Evolutionary conservation across 768 basidiomycete genomes (phyloP).

Genomic region (Terana coerulea): DNA sequence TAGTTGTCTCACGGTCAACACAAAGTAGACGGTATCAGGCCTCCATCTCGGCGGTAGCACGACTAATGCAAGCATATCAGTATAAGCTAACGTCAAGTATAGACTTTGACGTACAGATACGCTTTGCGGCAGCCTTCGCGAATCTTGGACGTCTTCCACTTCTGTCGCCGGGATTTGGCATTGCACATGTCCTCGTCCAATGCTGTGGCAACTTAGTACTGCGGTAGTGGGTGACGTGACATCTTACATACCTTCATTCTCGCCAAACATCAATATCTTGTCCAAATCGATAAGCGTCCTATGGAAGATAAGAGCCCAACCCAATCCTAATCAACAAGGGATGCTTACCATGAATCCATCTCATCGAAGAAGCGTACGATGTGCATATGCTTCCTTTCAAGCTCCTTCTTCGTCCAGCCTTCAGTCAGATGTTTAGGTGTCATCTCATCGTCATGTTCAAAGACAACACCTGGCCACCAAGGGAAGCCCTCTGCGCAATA

Average conservation of each 20-base stretch:
- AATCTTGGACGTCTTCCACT: constrained; percentile 52
- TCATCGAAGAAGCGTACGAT: constrained; percentile 83
- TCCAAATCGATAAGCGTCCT: constrained; percentile 64
- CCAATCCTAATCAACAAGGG: background rate
- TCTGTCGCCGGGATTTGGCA: constrained; percentile 46
- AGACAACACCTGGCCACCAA: constrained; percentile 86
- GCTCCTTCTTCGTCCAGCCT: constrained; percentile 28
- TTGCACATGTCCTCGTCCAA: constrained; percentile 64
- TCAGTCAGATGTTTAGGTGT: constrained; percentile 22
- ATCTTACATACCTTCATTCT: constrained; percentile 53
- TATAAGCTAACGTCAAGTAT: background rate
- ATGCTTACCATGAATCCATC: constrained; percentile 53
- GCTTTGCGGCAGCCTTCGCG: constrained; percentile 58
- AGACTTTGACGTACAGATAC: constrained; percentile 44
- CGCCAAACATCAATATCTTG: constrained; percentile 63
- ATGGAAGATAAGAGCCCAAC: background rate
- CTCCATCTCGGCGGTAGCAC: constrained; percentile 47
- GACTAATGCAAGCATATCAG: constrained; percentile 25
- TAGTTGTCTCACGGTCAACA: background rate
- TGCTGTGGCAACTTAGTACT: constrained; percentile 33
- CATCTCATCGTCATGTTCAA: constrained; percentile 29
- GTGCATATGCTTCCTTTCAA: constrained; percentile 43
- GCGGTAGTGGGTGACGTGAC: background rate
- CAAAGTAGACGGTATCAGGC: constrained; percentile 14
- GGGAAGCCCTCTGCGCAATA: constrained; percentile 61